Percentiles rank a stretch among this genome's conserved stretches.
Conservation (phyloP, 768 basidiomycete genomes). For the Lentinula lateritia region DNA sequence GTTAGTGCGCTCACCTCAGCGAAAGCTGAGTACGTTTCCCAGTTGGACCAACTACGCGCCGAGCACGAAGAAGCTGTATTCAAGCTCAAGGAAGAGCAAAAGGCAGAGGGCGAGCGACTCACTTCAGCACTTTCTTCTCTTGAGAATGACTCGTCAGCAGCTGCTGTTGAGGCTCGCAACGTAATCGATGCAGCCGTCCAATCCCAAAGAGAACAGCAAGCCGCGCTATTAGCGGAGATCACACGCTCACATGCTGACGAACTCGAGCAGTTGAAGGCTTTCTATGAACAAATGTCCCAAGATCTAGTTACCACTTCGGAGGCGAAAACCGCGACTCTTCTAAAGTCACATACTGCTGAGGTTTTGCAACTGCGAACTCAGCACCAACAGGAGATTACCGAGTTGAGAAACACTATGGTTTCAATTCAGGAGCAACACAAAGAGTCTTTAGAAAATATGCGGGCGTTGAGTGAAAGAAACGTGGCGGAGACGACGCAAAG, state of each 20-base stretch:
- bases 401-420: slow-evolving; percentile 33
- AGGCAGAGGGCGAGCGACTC: slow-evolving; percentile 44
- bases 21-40: slow-evolving; percentile 55
- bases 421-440: slow-evolving; percentile 31
- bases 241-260: slow-evolving; percentile 55
- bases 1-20: slow-evolving; percentile 43
- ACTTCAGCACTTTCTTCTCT: slow-evolving; percentile 35
- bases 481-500: slow-evolving; percentile 43
- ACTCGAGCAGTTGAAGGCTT: slow-evolving; percentile 37
- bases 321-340: slow-evolving; percentile 25
- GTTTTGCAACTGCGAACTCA: slow-evolving; percentile 34
- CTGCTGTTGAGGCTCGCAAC: slow-evolving; percentile 31
- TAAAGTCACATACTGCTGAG: slow-evolving; percentile 38
- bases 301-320: slow-evolving; percentile 24
- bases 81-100: slow-evolving; percentile 50
- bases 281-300: slow-evolving; percentile 38
- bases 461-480: slow-evolving; percentile 26
- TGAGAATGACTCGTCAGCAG: slow-evolving; percentile 36
- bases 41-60: slow-evolving; percentile 53
- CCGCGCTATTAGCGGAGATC: slow-evolving; percentile 45
- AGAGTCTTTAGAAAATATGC: slow-evolving; percentile 35
- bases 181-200: slow-evolving; percentile 46
- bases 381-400: slow-evolving; percentile 40
- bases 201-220: slow-evolving; percentile 50
- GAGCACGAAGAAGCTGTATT: slow-evolving; percentile 52